Percentiles rank a stretch among this genome's conserved stretches.
These are phyloP conservation scores for Lipomyces yarrowii DNA, from an alignment of 1,139 yeast species.

Conservation along the genomic window DNA sequence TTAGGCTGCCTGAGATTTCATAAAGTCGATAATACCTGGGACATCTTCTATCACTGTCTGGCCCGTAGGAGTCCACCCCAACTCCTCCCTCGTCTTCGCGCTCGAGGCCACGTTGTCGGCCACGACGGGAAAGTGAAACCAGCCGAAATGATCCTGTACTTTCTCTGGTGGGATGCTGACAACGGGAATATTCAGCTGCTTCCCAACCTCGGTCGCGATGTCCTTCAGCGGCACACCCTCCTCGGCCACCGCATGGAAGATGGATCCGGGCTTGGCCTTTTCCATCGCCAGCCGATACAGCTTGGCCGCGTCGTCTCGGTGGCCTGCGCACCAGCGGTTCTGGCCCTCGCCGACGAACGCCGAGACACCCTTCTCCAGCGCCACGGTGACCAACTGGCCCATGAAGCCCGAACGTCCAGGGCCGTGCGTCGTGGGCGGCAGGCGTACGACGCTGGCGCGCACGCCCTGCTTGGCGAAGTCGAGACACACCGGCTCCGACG, in stretches of 20 bases:
- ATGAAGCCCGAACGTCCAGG: background rate
- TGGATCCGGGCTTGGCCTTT: background rate
- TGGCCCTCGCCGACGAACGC: background rate
- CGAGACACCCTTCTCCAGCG: background rate
- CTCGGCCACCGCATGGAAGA: slow-evolving; percentile 1
- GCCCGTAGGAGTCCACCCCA: slow-evolving; percentile 1
- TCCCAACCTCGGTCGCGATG: slow-evolving; percentile 1
- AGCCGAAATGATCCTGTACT: background rate
- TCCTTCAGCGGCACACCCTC: background rate
- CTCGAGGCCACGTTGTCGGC: background rate
- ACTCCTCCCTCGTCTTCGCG: background rate
- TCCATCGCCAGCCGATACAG: background rate
- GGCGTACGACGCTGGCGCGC: slow-evolving; percentile 1
- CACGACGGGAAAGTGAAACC: background rate
- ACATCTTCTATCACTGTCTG: background rate
- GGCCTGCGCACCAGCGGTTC: slow-evolving; percentile 1
- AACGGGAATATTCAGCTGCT: background rate
- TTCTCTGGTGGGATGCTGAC: slow-evolving; percentile 1
- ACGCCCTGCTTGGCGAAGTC: background rate
- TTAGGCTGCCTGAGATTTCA: background rate
- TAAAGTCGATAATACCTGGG: background rate
- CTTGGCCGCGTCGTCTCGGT: background rate
- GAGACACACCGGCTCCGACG: background rate
- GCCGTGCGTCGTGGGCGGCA: background rate
- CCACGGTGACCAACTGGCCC: background rate